Conservation (phyloP, 2,329 filamentous ascomycete genomes). For the Colletotrichum tropicicola region DNA sequence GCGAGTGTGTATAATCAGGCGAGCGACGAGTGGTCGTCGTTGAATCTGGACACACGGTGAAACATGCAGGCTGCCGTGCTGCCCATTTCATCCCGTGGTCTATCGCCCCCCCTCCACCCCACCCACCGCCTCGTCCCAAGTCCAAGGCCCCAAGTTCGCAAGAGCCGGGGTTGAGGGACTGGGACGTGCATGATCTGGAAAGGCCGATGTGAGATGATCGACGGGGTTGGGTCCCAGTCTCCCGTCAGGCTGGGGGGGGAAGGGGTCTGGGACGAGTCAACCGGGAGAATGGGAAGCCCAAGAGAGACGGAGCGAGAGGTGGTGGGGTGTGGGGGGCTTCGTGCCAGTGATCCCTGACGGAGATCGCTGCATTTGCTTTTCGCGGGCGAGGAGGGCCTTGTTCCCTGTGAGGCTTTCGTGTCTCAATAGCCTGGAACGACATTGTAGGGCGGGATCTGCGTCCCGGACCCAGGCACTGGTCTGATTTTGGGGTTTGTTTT, state of each 20-base stretch:
- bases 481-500: not conserved
- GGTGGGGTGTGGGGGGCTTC: too few relatives aligned
- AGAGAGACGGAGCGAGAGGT: too few relatives aligned
- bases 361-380: slow-evolving; percentile 13
- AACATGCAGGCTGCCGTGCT: slow-evolving; percentile 13
- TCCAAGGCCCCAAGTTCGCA: not conserved
- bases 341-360: slow-evolving; percentile 24
- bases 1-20: not conserved
- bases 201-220: not conserved
- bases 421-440: not conserved
- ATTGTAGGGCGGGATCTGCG: slow-evolving; percentile 14
- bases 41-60: not conserved
- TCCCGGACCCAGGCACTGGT: not conserved
- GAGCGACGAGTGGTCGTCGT: slow-evolving; percentile 1
- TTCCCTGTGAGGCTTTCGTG: slow-evolving; percentile 1
- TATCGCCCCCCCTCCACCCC: not conserved
- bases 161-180: too few relatives aligned
- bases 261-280: not conserved
- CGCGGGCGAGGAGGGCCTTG: not conserved
- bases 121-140: not conserved
- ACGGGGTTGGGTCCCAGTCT: not conserved
- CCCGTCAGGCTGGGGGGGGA: too few relatives aligned
- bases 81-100: not conserved
- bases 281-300: not conserved
- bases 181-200: not conserved